phyloP scores from a whole-genome alignment of 148 eudicot genomes.

The Fagopyrum esculentum region DNA sequence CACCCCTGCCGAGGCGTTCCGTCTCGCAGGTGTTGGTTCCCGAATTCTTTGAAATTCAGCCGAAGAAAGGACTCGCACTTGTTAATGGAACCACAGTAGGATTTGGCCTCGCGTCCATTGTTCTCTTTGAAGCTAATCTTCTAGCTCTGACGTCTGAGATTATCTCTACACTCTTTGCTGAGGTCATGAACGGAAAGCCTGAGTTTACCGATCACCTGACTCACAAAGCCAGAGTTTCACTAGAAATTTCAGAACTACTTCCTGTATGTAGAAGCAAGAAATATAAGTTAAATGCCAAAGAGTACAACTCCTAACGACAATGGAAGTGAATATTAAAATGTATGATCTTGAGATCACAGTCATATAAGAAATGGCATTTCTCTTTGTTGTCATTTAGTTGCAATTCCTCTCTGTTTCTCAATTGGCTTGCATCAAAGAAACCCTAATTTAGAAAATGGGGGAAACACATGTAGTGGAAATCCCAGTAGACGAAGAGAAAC shows the following conservation, averaged over 20 bases:
- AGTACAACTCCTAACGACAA: too few relatives aligned
- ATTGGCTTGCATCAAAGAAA: neutral
- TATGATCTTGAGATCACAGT: too few relatives aligned
- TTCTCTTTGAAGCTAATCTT: constrained; percentile 23
- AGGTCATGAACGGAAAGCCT: constrained; percentile 14
- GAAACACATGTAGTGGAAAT: constrained; percentile 66
- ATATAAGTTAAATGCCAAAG: too few relatives aligned
- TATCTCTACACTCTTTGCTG: constrained; percentile 31
- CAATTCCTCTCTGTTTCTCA: too few relatives aligned
- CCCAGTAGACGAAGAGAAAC: constrained; percentile 18
- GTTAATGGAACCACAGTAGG: constrained; percentile 16
- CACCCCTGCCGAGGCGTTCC: constrained; percentile 18
- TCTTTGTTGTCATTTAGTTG: too few relatives aligned
- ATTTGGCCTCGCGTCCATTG: constrained; percentile 13
- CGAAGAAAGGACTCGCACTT: constrained; percentile 15
- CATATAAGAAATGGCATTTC: too few relatives aligned
- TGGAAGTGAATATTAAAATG: too few relatives aligned
- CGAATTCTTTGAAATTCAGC: constrained; percentile 12
- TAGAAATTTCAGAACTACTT: too few relatives aligned
- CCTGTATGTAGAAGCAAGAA: too few relatives aligned
- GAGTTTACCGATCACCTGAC: constrained; percentile 27
- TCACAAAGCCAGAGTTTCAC: constrained; percentile 14
- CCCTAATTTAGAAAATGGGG: constrained; percentile 26
- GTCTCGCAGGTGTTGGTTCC: constrained; percentile 9
- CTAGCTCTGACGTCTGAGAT: constrained; percentile 26